Evolutionary conservation across 257 asterid genomes (phyloP), one percentile per base, ranked within the genome.

Genomic region (Petrea volubilis): DNA sequence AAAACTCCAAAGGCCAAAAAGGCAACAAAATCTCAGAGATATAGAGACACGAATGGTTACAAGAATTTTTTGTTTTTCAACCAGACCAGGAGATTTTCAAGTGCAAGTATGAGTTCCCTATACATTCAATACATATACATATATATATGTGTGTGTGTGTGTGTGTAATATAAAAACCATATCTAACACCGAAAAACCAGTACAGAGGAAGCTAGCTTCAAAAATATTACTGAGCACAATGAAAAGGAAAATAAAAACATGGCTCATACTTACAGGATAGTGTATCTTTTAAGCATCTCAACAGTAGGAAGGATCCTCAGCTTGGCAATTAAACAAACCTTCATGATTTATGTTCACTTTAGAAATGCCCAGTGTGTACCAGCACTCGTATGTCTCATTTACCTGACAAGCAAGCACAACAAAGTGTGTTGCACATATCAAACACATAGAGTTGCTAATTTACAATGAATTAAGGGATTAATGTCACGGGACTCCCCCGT

Each of bases 361-460:
- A 68, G 97, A 80, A 59, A 89, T 74, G 29, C 97, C 97, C 73
- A 86, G 56, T 23, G 91, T 80, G 76, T 94, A 94, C 97, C 96
- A 86, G 88, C 99, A 94, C 77, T 87, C 85, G 14, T 91, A 94
- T 41, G 97, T 91, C 76, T 77, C 96, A 81, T 94, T 94, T 64
- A 94, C 95, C 99, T 94, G 80, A 74, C 55, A 83, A 79, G 52
- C 52, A 74, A 61, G 80, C 49, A 73, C 5, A 77, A 47, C 10
- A 53, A 71, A 47, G 73, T 61, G 62, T 14, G 53, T 25, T 34
- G 28, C 2, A 43, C 67, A 65, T 21, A 46, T 46, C 17, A 60
- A 60, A 53, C 20, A 51, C 28, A 80, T 21, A 47, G n/a, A 60
- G 31, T 67, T 49, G 18, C n/a, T 31, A 73, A 66, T 24, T 44